Evolutionary conservation across 306 rosid species (phyloP).

Genomic region (Vigna mungo): DNA sequence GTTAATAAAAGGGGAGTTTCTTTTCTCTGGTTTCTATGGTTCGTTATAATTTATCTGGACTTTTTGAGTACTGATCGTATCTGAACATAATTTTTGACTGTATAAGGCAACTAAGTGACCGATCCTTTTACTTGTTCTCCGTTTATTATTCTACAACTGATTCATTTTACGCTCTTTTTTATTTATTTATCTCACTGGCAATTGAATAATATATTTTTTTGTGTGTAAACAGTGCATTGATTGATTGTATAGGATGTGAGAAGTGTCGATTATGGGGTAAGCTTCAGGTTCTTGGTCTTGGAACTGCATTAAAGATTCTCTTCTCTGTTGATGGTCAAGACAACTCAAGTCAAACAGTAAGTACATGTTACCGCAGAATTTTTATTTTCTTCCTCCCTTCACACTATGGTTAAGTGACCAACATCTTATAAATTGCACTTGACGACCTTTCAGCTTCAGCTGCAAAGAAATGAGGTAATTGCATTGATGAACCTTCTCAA

Average conservation of each 20-base stretch:
- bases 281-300: slow-evolving; percentile 99
- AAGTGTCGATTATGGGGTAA: slow-evolving; percentile 99
- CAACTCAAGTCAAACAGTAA: slow-evolving; percentile 64
- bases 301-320: slow-evolving; percentile 93
- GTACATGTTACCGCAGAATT: slow-evolving; percentile 42
- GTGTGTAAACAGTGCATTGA: slow-evolving; percentile 71
- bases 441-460: slow-evolving; percentile 65
- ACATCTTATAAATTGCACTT: slow-evolving; percentile 29
- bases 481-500: slow-evolving; percentile 88
- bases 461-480: slow-evolving; percentile 94
- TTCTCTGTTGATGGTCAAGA: slow-evolving; percentile 74
- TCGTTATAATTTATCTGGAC: neutral
- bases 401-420: slow-evolving; percentile 7
- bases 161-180: slow-evolving; percentile 15
- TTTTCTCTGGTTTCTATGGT: neutral
- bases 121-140: slow-evolving; percentile 22
- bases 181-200: slow-evolving; percentile 24
- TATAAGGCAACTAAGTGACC: neutral
- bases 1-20: slow-evolving; percentile 2
- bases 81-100: slow-evolving; percentile 22
- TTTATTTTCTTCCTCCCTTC: neutral
- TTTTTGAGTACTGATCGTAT: slow-evolving; percentile 11
- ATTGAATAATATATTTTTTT: slow-evolving; percentile 3
- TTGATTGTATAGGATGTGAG: slow-evolving; percentile 99
- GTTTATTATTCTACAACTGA: neutral